Evolutionary conservation across 176 grass and related monocot species (phyloP).

Genomic region (Urochloa ruziziensis): DNA sequence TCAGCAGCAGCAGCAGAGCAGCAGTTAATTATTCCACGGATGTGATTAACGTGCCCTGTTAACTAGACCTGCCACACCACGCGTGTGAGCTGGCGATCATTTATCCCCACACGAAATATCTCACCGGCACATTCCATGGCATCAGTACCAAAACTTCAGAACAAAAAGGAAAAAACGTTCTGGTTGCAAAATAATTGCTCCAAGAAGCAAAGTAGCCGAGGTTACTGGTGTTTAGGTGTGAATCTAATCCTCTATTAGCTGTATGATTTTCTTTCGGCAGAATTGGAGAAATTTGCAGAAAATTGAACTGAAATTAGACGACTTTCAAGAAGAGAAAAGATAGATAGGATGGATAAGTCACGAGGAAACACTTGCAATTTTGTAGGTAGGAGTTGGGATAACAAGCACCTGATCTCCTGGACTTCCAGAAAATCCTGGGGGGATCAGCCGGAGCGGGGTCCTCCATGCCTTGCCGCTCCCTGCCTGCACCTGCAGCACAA

Average conservation of each 20-base stretch:
- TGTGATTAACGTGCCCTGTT: conserved; percentile 26
- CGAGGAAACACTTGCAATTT: background rate
- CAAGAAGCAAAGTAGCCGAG: background rate
- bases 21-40: conserved; percentile 6
- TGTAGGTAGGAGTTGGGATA: background rate
- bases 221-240: background rate
- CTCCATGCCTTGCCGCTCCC: conserved; percentile 35
- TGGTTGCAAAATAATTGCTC: background rate
- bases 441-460: conserved; percentile 57
- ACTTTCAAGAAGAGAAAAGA: background rate
- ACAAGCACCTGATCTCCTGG: conserved; percentile 76
- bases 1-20: too few species aligned
- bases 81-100: conserved; percentile 11
- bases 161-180: background rate
- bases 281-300: background rate
- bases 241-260: background rate
- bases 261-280: background rate
- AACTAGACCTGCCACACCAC: background rate
- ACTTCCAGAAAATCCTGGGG: conserved; percentile 86
- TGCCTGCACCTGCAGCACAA: conserved; percentile 18
- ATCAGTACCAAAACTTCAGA: conserved; percentile 1
- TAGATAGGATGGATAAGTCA: background rate
- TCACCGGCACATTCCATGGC: conserved; percentile 1
- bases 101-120: conserved; percentile 30
- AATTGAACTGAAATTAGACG: background rate